These are phyloP conservation scores for Neurospora terricola DNA, from an alignment of 495 filamentous ascomycete genomes.

Conservation along the genomic window DNA sequence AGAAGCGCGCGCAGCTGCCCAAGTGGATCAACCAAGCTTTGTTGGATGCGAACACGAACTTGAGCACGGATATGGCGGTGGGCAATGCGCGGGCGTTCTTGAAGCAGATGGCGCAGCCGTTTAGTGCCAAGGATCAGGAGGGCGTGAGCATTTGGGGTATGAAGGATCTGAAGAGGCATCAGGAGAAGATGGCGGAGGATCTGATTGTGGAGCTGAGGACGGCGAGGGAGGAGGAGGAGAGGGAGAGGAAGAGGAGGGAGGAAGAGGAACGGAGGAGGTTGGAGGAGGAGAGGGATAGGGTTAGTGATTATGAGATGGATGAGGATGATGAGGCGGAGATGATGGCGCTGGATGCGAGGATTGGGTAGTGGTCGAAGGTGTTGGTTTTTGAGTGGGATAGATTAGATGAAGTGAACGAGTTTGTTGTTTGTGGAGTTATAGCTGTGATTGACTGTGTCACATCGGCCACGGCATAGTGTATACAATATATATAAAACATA, in stretches of 20 bases:
- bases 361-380: neutral
- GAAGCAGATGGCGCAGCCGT: constrained; percentile 82
- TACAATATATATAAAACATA: neutral
- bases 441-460: neutral
- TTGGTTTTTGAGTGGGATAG: neutral
- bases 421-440: neutral
- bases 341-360: constrained; percentile 46
- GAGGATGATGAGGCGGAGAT: constrained; percentile 55
- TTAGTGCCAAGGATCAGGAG: constrained; percentile 71
- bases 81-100: constrained; percentile 81
- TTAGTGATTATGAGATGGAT: constrained; percentile 47
- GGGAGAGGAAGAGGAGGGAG: constrained; percentile 25
- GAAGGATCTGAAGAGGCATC: constrained; percentile 63
- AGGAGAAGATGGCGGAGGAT: constrained; percentile 66
- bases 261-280: constrained; percentile 6
- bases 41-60: constrained; percentile 69
- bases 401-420: neutral
- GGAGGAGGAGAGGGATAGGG: constrained; percentile 6
- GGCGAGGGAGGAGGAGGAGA: constrained; percentile 10
- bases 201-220: constrained; percentile 31
- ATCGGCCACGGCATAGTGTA: neutral
- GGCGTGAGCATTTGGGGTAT: constrained; percentile 88
- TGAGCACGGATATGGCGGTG: constrained; percentile 94
- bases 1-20: constrained; percentile 81
- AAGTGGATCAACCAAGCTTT: constrained; percentile 95